Evolutionary conservation across 2,329 filamentous ascomycete species (phyloP), one percentile per base, ranked within the genome.

Genomic region (Epichloe brachyelytri): DNA sequence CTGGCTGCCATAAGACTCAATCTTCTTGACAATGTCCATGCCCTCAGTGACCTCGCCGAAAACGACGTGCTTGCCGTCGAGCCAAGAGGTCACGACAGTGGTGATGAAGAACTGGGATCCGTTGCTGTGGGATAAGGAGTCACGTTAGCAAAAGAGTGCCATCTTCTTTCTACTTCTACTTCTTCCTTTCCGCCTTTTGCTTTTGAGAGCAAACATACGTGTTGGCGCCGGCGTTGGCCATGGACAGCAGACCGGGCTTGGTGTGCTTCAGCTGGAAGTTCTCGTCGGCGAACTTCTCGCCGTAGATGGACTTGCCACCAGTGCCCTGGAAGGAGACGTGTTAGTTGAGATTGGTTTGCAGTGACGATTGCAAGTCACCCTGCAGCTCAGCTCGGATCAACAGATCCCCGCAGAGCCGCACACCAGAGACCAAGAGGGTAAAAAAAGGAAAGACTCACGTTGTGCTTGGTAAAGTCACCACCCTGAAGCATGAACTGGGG

Each of bases 81-180:
- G 77, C 78, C 95, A 95, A 53, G 83, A 83, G 55, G 93, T 97
- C 55, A 83, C 79, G 49, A 95, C 88, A 52, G 91, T 97, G 63
- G 91, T 97, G 67, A 97, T 75, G 78, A 97, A 97, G 79, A 97
- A 97, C 72, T 97, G 91, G 48, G 88, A 95, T 63, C 93, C 93
- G 74, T 98, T 98, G 70, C 93, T 95, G 38, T 33, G 20, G 15
- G 12, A 33, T 12, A 10, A 30, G 3, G 1, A 10, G 8, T 30
- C 26, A 11, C 26, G 8, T 30, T 30, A 30, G 26, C 26, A 30
- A 30, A 30, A 8, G 3, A 26, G 26, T 30, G 26, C 0, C 8
- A 10, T 30, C 26, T 11, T 30, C 3, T 30, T 30, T 11, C 26
- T 8, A 30, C 6, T n/a, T 26, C 22, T 26, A 5, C 17, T 26